phyloP scores from a whole-genome alignment of 208 protist species.

The Trypanosoma lewisi region DNA sequence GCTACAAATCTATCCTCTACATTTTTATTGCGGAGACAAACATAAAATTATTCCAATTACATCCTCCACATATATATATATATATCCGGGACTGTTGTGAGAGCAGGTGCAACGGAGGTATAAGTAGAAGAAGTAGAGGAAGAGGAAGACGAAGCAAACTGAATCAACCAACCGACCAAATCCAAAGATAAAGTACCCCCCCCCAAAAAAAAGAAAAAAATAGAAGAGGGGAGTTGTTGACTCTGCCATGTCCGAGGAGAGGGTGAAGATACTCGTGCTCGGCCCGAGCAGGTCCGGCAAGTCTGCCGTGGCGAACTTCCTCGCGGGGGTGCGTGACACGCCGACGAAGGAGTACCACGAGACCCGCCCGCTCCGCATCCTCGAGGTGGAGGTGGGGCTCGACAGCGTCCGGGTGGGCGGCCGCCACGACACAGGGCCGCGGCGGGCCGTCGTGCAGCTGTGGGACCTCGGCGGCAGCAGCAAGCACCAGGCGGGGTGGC shows the following conservation, averaged over 20 bases:
- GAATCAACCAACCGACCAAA: neutral
- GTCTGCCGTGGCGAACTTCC: constrained; percentile 79
- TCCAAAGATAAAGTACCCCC: neutral
- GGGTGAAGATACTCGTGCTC: constrained; percentile 81
- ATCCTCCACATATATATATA: no score
- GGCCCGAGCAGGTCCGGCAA: constrained; percentile 85
- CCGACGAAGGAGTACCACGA: constrained; percentile 81
- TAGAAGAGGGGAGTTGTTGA: no score
- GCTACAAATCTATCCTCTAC: no score
- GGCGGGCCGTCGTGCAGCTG: constrained; percentile 66
- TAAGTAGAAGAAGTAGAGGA: neutral
- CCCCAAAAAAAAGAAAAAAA: constrained; percentile 12
- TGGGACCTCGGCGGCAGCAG: constrained; percentile 87
- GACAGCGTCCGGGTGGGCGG: constrained; percentile 45
- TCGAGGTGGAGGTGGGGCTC: constrained; percentile 83
- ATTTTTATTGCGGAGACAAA: no score
- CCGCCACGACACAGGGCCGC: constrained; percentile 35
- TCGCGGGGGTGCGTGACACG: constrained; percentile 75
- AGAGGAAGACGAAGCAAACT: neutral
- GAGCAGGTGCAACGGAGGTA: constrained; percentile 1
- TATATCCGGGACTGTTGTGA: no score
- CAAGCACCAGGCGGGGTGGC: constrained; percentile 86
- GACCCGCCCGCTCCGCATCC: constrained; percentile 84
- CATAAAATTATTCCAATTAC: no score
- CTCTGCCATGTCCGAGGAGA: constrained; percentile 61